These are phyloP conservation scores for Nadsonia starkeyi-henricii DNA, from an alignment of 1,139 yeast genomes.

Conservation along the genomic window DNA sequence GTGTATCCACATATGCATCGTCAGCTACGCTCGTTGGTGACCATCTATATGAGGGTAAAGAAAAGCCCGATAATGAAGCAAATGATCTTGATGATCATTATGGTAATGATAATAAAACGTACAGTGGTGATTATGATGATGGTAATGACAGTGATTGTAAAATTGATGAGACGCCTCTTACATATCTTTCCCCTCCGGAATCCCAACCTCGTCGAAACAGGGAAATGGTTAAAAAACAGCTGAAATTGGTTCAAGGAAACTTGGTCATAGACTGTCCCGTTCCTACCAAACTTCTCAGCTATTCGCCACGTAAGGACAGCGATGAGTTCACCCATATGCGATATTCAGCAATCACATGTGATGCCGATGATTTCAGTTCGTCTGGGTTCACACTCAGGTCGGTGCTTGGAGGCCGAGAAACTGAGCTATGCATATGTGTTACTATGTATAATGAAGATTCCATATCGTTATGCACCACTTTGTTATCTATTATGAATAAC, in stretches of 20 bases:
- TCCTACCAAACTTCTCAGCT: slow-evolving; percentile 70
- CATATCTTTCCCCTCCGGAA: background rate
- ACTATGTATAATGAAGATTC: slow-evolving; percentile 95
- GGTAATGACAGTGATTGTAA: no score
- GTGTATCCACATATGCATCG: no score
- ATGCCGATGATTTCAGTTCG: slow-evolving; percentile 58
- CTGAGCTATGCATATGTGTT: slow-evolving; percentile 76
- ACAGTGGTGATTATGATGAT: no score
- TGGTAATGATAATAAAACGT: no score
- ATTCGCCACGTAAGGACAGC: slow-evolving; percentile 66
- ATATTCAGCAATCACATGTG: slow-evolving; percentile 67
- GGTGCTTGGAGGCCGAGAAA: slow-evolving; percentile 57
- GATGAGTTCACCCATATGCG: slow-evolving; percentile 73
- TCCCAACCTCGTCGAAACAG: slow-evolving; percentile 47
- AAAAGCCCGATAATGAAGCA: no score
- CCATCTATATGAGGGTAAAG: no score
- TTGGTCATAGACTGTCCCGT: slow-evolving; percentile 85
- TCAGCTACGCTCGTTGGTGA: no score
- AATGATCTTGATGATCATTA: no score
- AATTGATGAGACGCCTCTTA: no score
- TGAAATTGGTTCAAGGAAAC: slow-evolving; percentile 59
- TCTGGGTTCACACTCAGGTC: slow-evolving; percentile 70
- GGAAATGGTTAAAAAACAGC: slow-evolving; percentile 44
- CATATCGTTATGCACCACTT: slow-evolving; percentile 70
- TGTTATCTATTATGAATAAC: slow-evolving; percentile 88